phyloP scores from a whole-genome alignment of 176 grass and related monocot genomes.

The Bromus sterilis region DNA sequence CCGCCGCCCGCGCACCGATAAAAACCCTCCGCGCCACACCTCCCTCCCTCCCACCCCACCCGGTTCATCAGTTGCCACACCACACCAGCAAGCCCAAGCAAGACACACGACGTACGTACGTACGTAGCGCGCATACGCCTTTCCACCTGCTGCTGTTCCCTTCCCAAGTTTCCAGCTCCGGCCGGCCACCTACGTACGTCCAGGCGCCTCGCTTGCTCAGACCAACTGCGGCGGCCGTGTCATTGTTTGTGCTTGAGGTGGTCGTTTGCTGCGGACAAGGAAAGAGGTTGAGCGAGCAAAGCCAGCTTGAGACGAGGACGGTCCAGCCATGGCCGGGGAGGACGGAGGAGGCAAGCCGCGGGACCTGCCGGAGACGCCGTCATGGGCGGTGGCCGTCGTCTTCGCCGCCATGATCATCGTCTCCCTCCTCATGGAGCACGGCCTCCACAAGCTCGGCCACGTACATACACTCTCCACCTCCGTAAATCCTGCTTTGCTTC shows the following conservation, averaged over 20 bases:
- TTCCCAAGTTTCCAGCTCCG: background rate
- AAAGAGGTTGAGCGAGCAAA: background rate
- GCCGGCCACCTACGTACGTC: background rate
- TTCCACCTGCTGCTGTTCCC: too few relatives aligned
- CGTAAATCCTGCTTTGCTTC: too few relatives aligned
- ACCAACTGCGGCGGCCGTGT: background rate
- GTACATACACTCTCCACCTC: too few relatives aligned
- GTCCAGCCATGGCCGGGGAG: too few relatives aligned
- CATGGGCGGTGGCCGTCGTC: constrained; percentile 74
- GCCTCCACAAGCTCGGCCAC: constrained; percentile 54
- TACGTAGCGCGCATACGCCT: background rate
- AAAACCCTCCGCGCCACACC: background rate
- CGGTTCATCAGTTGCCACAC: background rate
- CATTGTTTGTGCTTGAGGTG: background rate
- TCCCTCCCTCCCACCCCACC: background rate
- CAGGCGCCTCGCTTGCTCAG: background rate
- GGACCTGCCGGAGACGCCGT: constrained; percentile 48
- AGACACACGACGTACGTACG: background rate
- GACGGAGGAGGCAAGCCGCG: too few relatives aligned
- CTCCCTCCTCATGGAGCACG: constrained; percentile 68
- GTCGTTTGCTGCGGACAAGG: background rate
- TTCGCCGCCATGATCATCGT: constrained; percentile 50
- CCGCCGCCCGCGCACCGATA: background rate
- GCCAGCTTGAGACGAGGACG: too few relatives aligned
- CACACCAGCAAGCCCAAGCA: background rate